These are phyloP conservation scores for Maudiozyma saulgeensis DNA, from an alignment of 805 yeast genomes.

Conservation along the genomic window DNA sequence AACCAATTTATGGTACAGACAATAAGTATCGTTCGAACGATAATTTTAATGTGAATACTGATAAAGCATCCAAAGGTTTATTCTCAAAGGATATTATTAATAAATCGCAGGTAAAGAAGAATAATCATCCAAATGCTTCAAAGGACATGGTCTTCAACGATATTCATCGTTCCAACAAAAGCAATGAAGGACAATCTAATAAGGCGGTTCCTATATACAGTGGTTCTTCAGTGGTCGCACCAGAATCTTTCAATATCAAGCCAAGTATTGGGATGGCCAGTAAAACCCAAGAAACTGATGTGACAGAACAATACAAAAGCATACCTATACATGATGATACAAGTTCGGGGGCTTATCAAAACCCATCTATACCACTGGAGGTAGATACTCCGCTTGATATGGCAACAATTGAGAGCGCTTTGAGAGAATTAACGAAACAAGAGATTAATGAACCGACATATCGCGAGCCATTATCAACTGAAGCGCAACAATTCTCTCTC, in stretches of 20 bases:
- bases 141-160: too few species aligned
- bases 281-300: background rate
- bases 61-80: background rate
- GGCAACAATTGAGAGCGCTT: background rate
- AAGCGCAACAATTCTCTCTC: background rate
- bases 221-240: slow-evolving; percentile 27
- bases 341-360: too few species aligned
- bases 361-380: background rate
- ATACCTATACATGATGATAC: too few species aligned
- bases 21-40: background rate
- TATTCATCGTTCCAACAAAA: too few species aligned
- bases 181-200: background rate
- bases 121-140: too few species aligned
- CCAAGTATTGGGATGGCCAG: slow-evolving; percentile 15
- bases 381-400: background rate
- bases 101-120: background rate
- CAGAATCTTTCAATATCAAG: slow-evolving; percentile 17
- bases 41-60: background rate
- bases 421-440: background rate
- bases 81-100: background rate
- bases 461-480: background rate
- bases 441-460: background rate
- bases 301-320: too few species aligned
- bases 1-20: background rate
- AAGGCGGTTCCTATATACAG: slow-evolving; percentile 17